These are phyloP conservation scores for Cupressus sempervirens DNA, from an alignment of 75 land plant species.

Conservation along the genomic window DNA sequence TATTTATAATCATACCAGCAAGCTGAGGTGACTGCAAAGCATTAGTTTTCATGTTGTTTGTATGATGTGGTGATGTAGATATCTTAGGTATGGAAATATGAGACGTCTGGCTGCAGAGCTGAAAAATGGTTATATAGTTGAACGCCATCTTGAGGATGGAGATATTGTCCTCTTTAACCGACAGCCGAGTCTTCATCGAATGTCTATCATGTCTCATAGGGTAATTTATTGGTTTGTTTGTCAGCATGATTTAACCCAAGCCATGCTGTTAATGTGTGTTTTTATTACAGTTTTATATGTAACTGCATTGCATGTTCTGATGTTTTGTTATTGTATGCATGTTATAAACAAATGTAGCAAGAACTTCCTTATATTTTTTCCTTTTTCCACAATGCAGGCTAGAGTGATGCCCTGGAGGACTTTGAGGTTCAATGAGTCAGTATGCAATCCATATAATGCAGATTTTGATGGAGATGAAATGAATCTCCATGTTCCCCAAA, in stretches of 20 bases:
- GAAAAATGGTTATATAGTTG: slow-evolving; percentile 75
- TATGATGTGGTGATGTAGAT: slow-evolving; percentile 10
- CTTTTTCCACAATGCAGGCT: slow-evolving; percentile 51
- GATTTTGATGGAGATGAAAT: slow-evolving; percentile 99
- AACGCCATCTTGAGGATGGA: slow-evolving; percentile 95
- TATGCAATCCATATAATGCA: slow-evolving; percentile 99
- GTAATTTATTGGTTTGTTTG: slow-evolving; percentile 29
- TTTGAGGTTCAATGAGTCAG: slow-evolving; percentile 95
- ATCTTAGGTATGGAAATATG: slow-evolving; percentile 48
- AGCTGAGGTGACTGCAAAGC: not conserved
- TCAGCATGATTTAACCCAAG: not conserved
- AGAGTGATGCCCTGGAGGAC: slow-evolving; percentile 97
- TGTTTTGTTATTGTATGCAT: not conserved
- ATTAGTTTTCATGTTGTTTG: not conserved
- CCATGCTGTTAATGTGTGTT: not conserved
- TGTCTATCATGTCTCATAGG: slow-evolving; percentile 98
- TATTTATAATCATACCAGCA: not conserved
- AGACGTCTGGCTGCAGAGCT: slow-evolving; percentile 79
- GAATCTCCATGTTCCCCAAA: slow-evolving; percentile 99
- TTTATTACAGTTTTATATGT: not conserved
- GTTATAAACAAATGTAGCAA: not conserved
- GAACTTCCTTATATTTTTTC: not conserved
- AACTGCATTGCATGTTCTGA: not conserved
- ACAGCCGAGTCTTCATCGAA: slow-evolving; percentile 93
- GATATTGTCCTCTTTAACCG: slow-evolving; percentile 94